These are phyloP conservation scores for Arxiozyma telluris DNA, from an alignment of 1,139 yeast species.

Conservation along the genomic window DNA sequence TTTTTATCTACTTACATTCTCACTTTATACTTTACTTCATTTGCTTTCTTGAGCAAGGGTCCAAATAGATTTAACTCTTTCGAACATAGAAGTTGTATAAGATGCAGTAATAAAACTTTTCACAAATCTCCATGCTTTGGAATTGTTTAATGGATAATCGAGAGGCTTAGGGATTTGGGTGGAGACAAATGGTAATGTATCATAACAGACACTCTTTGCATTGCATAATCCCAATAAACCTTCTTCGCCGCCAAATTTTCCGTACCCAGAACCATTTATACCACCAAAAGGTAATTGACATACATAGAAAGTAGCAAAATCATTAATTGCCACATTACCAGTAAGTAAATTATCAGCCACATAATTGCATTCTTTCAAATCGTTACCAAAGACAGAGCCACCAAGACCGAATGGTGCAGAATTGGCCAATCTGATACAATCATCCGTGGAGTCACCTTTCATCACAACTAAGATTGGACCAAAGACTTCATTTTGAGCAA, in stretches of 20 bases:
- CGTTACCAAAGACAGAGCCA: slow-evolving; percentile 73
- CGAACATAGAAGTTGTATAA: slow-evolving; percentile 67
- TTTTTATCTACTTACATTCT: no score
- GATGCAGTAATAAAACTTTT: slow-evolving; percentile 78
- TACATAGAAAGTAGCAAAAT: slow-evolving; percentile 90
- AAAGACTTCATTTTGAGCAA: slow-evolving; percentile 85
- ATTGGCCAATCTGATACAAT: slow-evolving; percentile 75
- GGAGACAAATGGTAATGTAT: slow-evolving; percentile 66
- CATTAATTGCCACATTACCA: slow-evolving; percentile 94
- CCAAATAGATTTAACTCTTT: slow-evolving; percentile 45
- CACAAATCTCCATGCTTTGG: slow-evolving; percentile 83
- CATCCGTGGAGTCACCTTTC: slow-evolving; percentile 54
- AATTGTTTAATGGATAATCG: slow-evolving; percentile 82
- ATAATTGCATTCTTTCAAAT: slow-evolving; percentile 46
- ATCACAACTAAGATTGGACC: slow-evolving; percentile 82
- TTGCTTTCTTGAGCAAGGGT: slow-evolving; percentile 37
- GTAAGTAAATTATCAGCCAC: slow-evolving; percentile 58
- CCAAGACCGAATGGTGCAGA: slow-evolving; percentile 88
- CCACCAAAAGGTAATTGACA: slow-evolving; percentile 98
- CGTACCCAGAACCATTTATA: slow-evolving; percentile 83
- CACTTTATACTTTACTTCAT: neutral
- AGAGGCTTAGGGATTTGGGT: slow-evolving; percentile 78
- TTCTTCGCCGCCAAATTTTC: slow-evolving; percentile 95
- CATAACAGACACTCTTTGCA: slow-evolving; percentile 80
- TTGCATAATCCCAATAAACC: slow-evolving; percentile 83